phyloP scores from a whole-genome alignment of 768 basidiomycete genomes.

The Lactifluus rugatus region DNA sequence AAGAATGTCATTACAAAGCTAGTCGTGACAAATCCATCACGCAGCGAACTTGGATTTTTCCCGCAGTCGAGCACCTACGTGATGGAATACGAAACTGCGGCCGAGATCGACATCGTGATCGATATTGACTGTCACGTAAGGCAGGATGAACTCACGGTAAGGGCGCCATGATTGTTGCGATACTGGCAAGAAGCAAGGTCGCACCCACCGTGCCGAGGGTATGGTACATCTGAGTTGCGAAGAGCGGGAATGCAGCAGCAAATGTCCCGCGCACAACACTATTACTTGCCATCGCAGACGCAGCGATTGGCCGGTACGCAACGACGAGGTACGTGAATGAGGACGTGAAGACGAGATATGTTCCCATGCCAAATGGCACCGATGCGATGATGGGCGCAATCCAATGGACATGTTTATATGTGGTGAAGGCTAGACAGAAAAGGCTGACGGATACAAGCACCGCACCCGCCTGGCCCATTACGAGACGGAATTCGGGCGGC shows the following conservation, averaged over 20 bases:
- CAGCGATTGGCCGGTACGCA: constrained; percentile 42
- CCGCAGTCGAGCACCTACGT: neutral
- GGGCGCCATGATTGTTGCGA: constrained; percentile 31
- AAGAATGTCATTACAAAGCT: too few species aligned
- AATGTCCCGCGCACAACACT: constrained; percentile 32
- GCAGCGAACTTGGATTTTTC: constrained; percentile 2
- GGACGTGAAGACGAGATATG: constrained; percentile 55
- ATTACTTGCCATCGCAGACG: constrained; percentile 63
- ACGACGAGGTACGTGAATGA: constrained; percentile 52
- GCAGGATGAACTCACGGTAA: constrained; percentile 37
- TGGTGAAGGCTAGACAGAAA: constrained; percentile 28
- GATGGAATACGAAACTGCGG: constrained; percentile 1
- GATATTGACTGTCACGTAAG: too few species aligned
- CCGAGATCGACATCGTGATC: neutral
- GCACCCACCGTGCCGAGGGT: constrained; percentile 29
- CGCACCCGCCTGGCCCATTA: constrained; percentile 24
- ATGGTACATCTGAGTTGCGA: constrained; percentile 31
- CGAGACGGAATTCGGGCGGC: constrained; percentile 2
- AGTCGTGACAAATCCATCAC: neutral
- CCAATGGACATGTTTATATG: constrained; percentile 39
- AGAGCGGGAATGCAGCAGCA: constrained; percentile 32
- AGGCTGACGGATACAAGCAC: constrained; percentile 50
- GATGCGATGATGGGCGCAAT: constrained; percentile 39
- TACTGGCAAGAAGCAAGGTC: constrained; percentile 31
- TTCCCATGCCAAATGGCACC: constrained; percentile 38